Evolutionary conservation across 805 yeast genomes (phyloP).

Genomic region (Metschnikowia bowlesiae): DNA sequence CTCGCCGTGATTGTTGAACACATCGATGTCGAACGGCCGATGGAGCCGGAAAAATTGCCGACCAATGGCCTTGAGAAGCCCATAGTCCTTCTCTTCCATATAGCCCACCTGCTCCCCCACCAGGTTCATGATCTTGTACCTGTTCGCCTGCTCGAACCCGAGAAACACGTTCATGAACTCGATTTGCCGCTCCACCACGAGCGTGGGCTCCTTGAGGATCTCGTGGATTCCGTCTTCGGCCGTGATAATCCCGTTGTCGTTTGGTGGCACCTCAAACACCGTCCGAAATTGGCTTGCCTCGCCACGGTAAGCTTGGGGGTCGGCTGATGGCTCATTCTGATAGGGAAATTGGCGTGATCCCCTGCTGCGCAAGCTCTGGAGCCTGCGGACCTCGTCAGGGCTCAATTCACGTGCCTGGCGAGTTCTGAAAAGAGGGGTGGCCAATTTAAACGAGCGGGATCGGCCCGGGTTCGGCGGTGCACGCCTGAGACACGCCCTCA

Average conservation of each 20-base stretch:
- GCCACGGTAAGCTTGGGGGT: conserved; percentile 18
- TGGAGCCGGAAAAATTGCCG: conserved; percentile 82
- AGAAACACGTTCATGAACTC: conserved; percentile 83
- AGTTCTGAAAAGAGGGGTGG: conserved; percentile 15
- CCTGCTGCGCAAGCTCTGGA: conserved; percentile 11
- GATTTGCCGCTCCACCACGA: conserved; percentile 81
- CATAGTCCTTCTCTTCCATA: conserved; percentile 77
- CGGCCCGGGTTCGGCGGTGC: not conserved
- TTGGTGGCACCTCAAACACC: conserved; percentile 35
- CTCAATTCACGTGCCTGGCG: conserved; percentile 31
- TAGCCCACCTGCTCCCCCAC: conserved; percentile 72
- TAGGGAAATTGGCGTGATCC: conserved; percentile 20
- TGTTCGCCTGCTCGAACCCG: conserved; percentile 90
- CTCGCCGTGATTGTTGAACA: conserved; percentile 61
- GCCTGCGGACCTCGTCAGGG: conserved; percentile 30
- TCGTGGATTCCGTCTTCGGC: conserved; percentile 56
- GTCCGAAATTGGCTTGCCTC: conserved; percentile 30
- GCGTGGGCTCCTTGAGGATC: conserved; percentile 71
- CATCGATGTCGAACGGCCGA: conserved; percentile 77
- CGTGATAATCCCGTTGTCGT: conserved; percentile 49
- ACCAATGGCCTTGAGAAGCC: conserved; percentile 62
- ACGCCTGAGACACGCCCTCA: not conserved
- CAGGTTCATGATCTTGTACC: conserved; percentile 68
- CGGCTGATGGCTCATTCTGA: conserved; percentile 25
- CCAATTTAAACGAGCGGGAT: not conserved